A percentile compares a stretch with the other conserved stretches of the same genome.
Evolutionary conservation across 306 rosid species (phyloP).

Genomic region (Urtica urens): DNA sequence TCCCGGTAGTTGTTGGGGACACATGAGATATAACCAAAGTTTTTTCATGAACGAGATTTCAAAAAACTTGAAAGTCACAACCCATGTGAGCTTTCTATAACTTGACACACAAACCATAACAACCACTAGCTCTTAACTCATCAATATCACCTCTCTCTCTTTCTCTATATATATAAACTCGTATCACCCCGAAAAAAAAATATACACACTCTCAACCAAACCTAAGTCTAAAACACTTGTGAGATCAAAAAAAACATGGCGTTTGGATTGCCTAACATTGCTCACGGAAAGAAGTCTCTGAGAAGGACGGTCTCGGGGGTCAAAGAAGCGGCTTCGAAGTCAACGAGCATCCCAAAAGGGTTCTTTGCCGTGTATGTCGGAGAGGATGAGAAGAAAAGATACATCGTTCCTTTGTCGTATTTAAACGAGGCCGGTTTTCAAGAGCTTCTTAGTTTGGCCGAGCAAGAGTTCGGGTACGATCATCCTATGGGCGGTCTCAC

Average conservation of each 20-base stretch:
- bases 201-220: not conserved
- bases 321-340: slow-evolving; percentile 3
- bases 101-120: slow-evolving; percentile 8
- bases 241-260: slow-evolving; percentile 19
- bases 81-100: slow-evolving; percentile 19
- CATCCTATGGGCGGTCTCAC: slow-evolving; percentile 15
- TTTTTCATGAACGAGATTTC: slow-evolving; percentile 5
- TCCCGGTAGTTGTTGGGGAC: no score
- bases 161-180: slow-evolving; percentile 14
- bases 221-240: slow-evolving; percentile 6
- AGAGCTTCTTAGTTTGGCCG: slow-evolving; percentile 9
- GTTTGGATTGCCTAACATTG: slow-evolving; percentile 20
- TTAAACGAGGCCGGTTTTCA: slow-evolving; percentile 25
- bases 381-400: not conserved
- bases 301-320: not conserved
- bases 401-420: slow-evolving; percentile 18
- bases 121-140: not conserved
- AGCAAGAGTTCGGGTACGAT: slow-evolving; percentile 14
- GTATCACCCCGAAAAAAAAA: no score
- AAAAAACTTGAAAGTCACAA: slow-evolving; percentile 13
- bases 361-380: not conserved
- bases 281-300: not conserved
- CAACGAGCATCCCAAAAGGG: not conserved
- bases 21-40: slow-evolving; percentile 11
- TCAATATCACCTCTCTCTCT: no score